These are phyloP conservation scores for Bipolaris victoriae DNA, from an alignment of 2,329 filamentous ascomycete species.

Conservation along the genomic window DNA sequence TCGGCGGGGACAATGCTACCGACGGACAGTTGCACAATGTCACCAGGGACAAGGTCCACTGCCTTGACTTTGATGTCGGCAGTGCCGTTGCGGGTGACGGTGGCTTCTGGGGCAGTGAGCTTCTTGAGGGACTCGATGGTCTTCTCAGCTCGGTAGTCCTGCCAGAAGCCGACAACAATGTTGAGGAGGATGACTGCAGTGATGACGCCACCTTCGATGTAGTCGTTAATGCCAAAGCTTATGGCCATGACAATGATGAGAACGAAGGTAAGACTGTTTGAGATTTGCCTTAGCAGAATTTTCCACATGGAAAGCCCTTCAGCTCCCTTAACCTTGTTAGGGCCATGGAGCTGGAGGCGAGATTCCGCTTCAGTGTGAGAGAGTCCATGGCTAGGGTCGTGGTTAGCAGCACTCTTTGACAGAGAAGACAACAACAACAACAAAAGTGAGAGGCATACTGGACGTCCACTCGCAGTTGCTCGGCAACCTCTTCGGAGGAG, in stretches of 20 bases:
- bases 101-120: conserved; percentile 49
- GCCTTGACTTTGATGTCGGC: conserved; percentile 46
- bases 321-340: conserved; percentile 74
- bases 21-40: conserved; percentile 48
- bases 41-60: conserved; percentile 48
- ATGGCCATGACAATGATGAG: conserved; percentile 76
- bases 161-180: conserved; percentile 66
- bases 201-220: conserved; percentile 68
- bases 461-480: conserved; percentile 46
- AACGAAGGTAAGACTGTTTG: conserved; percentile 75
- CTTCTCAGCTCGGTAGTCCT: conserved; percentile 56
- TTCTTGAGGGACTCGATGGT: conserved; percentile 51
- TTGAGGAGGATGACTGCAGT: conserved; percentile 70
- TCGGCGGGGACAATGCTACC: conserved; percentile 73
- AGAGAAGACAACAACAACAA: no score
- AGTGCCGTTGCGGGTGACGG: conserved; percentile 46
- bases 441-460: conserved; percentile 24
- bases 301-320: conserved; percentile 75
- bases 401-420: conserved; percentile 25
- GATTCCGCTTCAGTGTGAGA: conserved; percentile 65
- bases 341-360: conserved; percentile 70
- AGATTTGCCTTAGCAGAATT: conserved; percentile 77
- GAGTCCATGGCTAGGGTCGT: conserved; percentile 62
- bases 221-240: conserved; percentile 68
- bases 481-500: conserved; percentile 45